These are phyloP conservation scores for Cutaneotrichosporon dermatis DNA, from an alignment of 1,284 basidiomycete genomes.

Conservation along the genomic window DNA sequence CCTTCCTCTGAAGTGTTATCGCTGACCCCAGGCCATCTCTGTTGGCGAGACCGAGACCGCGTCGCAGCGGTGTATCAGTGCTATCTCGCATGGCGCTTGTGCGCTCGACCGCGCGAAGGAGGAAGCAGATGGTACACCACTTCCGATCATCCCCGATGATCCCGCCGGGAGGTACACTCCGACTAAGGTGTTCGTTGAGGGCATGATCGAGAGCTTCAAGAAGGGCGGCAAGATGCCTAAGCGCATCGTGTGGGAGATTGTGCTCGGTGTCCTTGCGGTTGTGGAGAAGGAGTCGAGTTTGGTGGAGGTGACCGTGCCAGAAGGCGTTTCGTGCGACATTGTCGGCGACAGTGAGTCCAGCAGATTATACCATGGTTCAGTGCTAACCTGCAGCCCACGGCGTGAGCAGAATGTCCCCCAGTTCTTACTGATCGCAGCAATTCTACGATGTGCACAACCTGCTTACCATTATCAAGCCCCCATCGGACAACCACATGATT, in stretches of 20 bases:
- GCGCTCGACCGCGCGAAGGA: slow-evolving; percentile 34
- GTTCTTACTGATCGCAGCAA: slow-evolving; percentile 54
- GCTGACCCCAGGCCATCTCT: slow-evolving; percentile 67
- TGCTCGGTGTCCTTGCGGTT: slow-evolving; percentile 70
- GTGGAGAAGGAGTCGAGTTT: slow-evolving; percentile 76
- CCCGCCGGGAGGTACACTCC: slow-evolving; percentile 57
- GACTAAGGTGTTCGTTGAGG: slow-evolving; percentile 70
- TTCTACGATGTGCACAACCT: slow-evolving; percentile 92
- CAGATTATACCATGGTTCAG: background rate
- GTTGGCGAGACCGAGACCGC: slow-evolving; percentile 77
- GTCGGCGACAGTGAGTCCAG: slow-evolving; percentile 67
- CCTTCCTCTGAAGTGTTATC: no score
- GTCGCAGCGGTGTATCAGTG: slow-evolving; percentile 65
- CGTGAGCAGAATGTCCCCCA: background rate
- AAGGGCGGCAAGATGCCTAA: slow-evolving; percentile 70
- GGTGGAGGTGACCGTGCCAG: slow-evolving; percentile 70
- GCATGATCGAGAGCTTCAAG: slow-evolving; percentile 90
- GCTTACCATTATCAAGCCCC: slow-evolving; percentile 76
- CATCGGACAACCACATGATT: slow-evolving; percentile 72
- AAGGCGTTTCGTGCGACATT: slow-evolving; percentile 80
- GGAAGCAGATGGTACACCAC: slow-evolving; percentile 56
- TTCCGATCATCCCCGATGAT: slow-evolving; percentile 57
- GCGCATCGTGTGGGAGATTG: slow-evolving; percentile 92
- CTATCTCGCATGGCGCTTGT: slow-evolving; percentile 68
- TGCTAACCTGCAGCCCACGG: slow-evolving; percentile 22